Evolutionary conservation across 2,329 filamentous ascomycete species (phyloP), one percentile per base, ranked within the genome.

Genomic region (Talaromyces funiculosus): DNA sequence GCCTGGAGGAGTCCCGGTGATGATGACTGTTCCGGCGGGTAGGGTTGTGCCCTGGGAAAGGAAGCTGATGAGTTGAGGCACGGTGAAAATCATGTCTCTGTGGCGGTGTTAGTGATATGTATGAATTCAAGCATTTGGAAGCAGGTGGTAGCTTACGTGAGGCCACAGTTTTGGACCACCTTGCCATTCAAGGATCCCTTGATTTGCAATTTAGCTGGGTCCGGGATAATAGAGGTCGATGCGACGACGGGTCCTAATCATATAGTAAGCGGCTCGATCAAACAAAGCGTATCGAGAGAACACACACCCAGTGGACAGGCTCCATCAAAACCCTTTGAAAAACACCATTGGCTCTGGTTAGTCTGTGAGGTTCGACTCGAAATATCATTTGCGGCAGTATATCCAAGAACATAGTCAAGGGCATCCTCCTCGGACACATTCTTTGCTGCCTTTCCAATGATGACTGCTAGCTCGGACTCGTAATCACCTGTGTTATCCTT

Each of bases 331-430:
- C 83, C 82, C 71, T 86, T 85, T 24, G 81, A 84, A 68, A 81
- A 86, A 61, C 78, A 82, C 77, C 81, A 84, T 68, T 85, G 83
- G 54, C 74, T 76, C 68, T 82, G 78, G 22, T 77, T 75, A 65
- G 81, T 77, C 73, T 87, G 84, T 57, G 77, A 77, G 55, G 81
- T 80, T 3, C 84, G 80, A 62, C 81, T 83, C 2, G 84, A 86
- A 6, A 88, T 80, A 67, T 88, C 85, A 72, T 88, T 88, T 66
- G 80, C 80, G 22, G 80, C 80, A 0, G 84, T 85, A 69, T 88
- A 88, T 29, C 86, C 85, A 1, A 88, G 80, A 4, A 88, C 78
- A 66, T 87, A 85, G 64, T 81, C 78, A 55, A 84, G 68, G 4
- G 84, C 84, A 29, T 86, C 79, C 0, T 75, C 77, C 64, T 85